Conservation (phyloP, 139 green algal species). For the Ettlia oleoabundans region DNA sequence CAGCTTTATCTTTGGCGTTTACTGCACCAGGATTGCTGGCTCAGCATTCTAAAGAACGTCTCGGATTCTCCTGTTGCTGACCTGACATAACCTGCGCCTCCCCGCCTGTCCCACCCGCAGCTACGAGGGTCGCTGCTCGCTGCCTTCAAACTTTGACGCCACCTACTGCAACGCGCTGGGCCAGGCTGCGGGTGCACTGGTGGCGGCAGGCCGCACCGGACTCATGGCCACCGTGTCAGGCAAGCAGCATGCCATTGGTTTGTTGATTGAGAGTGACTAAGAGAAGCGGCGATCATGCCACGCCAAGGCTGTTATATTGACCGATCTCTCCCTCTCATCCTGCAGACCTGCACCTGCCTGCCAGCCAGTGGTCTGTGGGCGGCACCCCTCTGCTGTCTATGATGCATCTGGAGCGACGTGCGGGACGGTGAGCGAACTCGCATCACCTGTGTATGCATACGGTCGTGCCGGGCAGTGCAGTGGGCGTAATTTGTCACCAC, state of each 20-base stretch:
- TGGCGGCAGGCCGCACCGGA: conserved; percentile 52
- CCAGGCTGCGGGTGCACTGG: conserved; percentile 55
- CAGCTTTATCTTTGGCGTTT: too few species aligned
- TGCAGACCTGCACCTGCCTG: background rate
- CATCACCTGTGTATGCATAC: too few species aligned
- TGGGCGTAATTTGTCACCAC: too few species aligned
- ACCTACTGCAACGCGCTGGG: conserved; percentile 71
- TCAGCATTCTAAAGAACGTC: background rate
- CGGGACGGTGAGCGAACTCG: conserved; percentile 44
- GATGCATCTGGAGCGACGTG: conserved; percentile 55
- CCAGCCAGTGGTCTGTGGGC: conserved; percentile 58
- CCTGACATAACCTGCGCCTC: too few species aligned
- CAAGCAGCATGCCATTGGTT: too few species aligned
- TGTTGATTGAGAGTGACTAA: too few species aligned
- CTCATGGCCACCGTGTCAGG: conserved; percentile 64
- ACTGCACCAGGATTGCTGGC: too few species aligned
- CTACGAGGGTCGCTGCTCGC: conserved; percentile 70
- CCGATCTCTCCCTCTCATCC: background rate
- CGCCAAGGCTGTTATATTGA: too few species aligned
- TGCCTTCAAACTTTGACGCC: conserved; percentile 77
- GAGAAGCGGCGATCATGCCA: too few species aligned
- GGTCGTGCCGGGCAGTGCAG: too few species aligned
- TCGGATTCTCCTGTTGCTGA: too few species aligned
- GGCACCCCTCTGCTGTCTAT: conserved; percentile 62
- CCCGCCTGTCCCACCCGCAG: background rate